Conservation (phyloP, 805 yeast genomes). For the Wickerhamiella kurtzmanii region DNA sequence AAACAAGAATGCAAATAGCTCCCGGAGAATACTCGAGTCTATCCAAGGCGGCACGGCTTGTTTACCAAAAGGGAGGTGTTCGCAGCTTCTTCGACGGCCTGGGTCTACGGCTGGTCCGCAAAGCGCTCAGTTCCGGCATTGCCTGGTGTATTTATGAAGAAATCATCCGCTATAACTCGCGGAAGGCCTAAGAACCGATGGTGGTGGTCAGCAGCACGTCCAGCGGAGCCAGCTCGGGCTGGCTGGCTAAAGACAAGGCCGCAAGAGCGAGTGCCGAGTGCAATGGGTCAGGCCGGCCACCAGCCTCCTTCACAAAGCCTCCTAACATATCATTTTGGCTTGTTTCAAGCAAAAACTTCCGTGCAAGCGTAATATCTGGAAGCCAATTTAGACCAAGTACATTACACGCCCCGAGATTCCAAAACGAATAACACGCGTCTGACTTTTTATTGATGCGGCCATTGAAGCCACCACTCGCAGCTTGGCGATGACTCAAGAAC, state of each 20-base stretch:
- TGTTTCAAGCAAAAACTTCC: constrained; percentile 34
- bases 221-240: constrained; percentile 15
- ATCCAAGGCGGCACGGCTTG: constrained; percentile 28
- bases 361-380: constrained; percentile 26
- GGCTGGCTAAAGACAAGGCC: constrained; percentile 28
- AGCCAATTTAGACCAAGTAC: constrained; percentile 29
- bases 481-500: constrained; percentile 13
- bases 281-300: constrained; percentile 43
- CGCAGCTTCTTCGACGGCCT: constrained; percentile 68
- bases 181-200: background rate
- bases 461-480: constrained; percentile 56
- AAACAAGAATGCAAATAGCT: constrained; percentile 76
- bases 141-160: constrained; percentile 98
- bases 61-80: constrained; percentile 35
- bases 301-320: constrained; percentile 62
- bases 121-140: constrained; percentile 84
- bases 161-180: constrained; percentile 31
- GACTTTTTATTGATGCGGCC: constrained; percentile 76
- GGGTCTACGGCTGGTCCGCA: constrained; percentile 64
- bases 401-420: constrained; percentile 53
- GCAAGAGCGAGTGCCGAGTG: constrained; percentile 47
- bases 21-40: constrained; percentile 35
- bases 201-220: constrained; percentile 23
- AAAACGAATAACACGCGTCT: constrained; percentile 81
- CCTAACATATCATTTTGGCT: constrained; percentile 58